A percentile compares a stretch with the other conserved stretches of the same genome.
Conservation (phyloP, 345 rosid species). For the Eucalyptus regnans region DNA sequence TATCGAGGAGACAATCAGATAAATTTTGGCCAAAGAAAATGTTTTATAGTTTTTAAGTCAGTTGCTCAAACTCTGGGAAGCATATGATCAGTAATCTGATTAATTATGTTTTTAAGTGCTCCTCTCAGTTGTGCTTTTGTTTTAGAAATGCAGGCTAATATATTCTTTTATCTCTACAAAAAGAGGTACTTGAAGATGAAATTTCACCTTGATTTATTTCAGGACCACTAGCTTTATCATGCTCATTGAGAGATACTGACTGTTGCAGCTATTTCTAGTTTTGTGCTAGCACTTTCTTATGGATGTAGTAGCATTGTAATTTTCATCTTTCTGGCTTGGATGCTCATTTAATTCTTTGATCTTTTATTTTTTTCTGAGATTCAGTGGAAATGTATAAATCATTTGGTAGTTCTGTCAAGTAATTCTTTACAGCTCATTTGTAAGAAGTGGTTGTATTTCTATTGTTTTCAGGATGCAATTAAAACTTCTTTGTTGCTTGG, state of each 20-base stretch:
- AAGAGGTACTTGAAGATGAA: not conserved
- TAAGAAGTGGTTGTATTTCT: not conserved
- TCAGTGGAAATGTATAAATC: not conserved
- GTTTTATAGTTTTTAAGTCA: not conserved
- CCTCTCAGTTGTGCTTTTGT: not conserved
- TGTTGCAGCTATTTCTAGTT: not conserved
- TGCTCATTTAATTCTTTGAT: not conserved
- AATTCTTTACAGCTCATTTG: not conserved
- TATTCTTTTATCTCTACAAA: not conserved
- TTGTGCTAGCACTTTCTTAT: not conserved
- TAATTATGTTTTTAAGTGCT: not conserved
- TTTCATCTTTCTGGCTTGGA: not conserved
- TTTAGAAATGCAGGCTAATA: not conserved
- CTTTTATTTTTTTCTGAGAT: not conserved
- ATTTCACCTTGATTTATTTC: not conserved
- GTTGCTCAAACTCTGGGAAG: not conserved
- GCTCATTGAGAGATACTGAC: not conserved
- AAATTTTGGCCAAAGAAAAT: not conserved
- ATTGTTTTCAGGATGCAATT: constrained; percentile 58
- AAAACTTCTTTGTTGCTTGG: constrained; percentile 95
- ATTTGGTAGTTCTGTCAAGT: not conserved
- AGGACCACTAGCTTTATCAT: not conserved
- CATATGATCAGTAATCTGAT: not conserved
- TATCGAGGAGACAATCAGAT: not conserved
- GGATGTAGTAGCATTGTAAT: not conserved